Base-by-base conservation (phyloP, 2,329 filamentous ascomycete genomes). In the Phaeophleospora eucalypticola region DNA sequence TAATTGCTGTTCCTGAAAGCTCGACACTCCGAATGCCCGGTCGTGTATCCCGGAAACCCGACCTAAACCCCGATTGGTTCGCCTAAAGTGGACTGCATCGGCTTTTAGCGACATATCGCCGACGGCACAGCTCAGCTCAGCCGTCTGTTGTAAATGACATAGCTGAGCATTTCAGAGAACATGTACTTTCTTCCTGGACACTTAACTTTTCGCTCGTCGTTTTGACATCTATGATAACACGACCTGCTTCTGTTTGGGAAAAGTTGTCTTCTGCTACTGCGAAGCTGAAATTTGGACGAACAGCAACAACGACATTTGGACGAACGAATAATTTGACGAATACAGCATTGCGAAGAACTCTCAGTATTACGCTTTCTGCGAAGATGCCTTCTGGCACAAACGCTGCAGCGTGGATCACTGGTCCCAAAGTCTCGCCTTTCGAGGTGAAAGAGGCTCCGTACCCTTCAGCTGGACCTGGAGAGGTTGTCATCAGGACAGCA, bases 401-500 rank as follows among this genome's bases (percentile, higher is more conserved):
- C 41, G 19, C 27, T 19, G 57, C 57, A 29, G 56, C 56, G 3
- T 60, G 48, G 44, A 38, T 60, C 4, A 42, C 38, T 14, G 36
- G 33, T 10, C 36, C 46, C 14, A 45, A 51, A 18, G 36, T 37
- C 21, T 18, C 37, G 15, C 54, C 49, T 15, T 45, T 61, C 17
- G 41, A 51, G n/a, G 41, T 62, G 37, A 35, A 45, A 33, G 21
- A 37, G 7, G 57, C 60, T 4, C 56, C 56, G 12, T 53, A 53
- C 32, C 52, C 56, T 12, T 32, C 20, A 18, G 52, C 54, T 2
- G 54, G 47, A 10, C 40, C 54, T 2, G 54, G 65, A 45, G 62
- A 69, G 43, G 55, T 71, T 21, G 52, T 69, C 10, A 58, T 71
- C 45, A 57, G 62, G 39, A 65, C 64, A 35, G 45, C 48, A 12